Percentiles rank a stretch among this genome's conserved stretches.
Conservation (phyloP, 2,329 filamentous ascomycete species). For the Apiospora malaysiana region DNA sequence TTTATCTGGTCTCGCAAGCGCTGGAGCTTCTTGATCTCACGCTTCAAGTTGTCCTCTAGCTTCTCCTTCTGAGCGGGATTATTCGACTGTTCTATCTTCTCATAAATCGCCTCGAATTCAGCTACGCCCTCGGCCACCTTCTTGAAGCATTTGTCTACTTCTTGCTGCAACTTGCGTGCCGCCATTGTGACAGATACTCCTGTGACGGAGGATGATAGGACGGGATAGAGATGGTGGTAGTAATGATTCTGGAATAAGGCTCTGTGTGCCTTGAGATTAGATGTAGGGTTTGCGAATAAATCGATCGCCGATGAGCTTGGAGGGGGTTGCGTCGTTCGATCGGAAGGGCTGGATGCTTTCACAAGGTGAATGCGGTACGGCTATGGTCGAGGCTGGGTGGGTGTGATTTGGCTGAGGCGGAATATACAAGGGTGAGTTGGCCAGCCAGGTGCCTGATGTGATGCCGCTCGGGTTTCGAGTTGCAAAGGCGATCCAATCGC, state of each 20-base stretch:
- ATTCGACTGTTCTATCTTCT: constrained; percentile 92
- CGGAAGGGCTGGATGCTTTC: constrained; percentile 5
- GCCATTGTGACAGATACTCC: constrained; percentile 69
- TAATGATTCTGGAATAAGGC: background rate
- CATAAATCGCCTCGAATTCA: constrained; percentile 93
- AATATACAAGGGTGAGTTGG: constrained; percentile 12
- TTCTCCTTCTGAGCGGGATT: constrained; percentile 98
- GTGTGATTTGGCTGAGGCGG: background rate
- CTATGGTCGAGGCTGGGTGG: background rate
- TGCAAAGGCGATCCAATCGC: constrained; percentile 12
- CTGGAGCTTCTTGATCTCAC: constrained; percentile 99
- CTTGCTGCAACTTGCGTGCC: constrained; percentile 93
- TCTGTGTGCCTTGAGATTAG: constrained; percentile 8
- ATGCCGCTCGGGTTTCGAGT: constrained; percentile 7
- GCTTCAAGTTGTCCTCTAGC: constrained; percentile 95
- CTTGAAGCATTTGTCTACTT: constrained; percentile 99
- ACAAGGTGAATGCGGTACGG: background rate
- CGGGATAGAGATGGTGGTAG: background rate
- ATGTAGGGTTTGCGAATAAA: background rate
- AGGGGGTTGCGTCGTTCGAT: constrained; percentile 5
- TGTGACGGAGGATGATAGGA: constrained; percentile 19
- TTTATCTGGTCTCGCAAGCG: constrained; percentile 98
- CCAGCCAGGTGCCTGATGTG: constrained; percentile 17
- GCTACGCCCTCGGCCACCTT: constrained; percentile 92
- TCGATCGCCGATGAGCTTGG: constrained; percentile 11